Percentiles rank a stretch among this genome's conserved stretches.
phyloP scores from a whole-genome alignment of 1,139 yeast species.

The Hyphopichia burtonii region DNA sequence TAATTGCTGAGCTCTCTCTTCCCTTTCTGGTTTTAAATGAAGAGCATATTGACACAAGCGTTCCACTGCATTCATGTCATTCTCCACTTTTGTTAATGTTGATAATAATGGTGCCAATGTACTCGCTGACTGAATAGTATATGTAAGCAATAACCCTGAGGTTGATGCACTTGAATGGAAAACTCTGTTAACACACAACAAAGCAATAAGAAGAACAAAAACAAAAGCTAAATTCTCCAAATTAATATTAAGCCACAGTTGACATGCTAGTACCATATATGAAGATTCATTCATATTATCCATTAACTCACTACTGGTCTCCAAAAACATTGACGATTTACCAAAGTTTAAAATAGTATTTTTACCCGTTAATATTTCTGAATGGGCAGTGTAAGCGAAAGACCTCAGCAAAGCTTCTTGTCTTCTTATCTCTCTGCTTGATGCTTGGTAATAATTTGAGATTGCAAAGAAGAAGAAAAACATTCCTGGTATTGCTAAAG shows the following conservation, averaged over 20 bases:
- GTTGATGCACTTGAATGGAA: conserved; percentile 26
- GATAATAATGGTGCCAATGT: conserved; percentile 24
- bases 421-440: conserved; percentile 19
- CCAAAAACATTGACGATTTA: conserved; percentile 15
- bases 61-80: conserved; percentile 30
- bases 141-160: conserved; percentile 26
- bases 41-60: conserved; percentile 26
- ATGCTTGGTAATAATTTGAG: conserved; percentile 18
- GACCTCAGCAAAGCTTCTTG: conserved; percentile 20
- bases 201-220: conserved; percentile 20
- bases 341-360: conserved; percentile 25
- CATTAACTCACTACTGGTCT: conserved; percentile 17
- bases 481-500: conserved; percentile 18
- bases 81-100: conserved; percentile 27
- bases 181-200: conserved; percentile 24
- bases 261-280: conserved; percentile 23
- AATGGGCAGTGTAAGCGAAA: conserved; percentile 17
- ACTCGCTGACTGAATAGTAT: conserved; percentile 25
- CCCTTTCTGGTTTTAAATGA: conserved; percentile 55
- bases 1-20: too few relatives aligned
- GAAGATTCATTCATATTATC: conserved; percentile 28
- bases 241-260: conserved; percentile 27
- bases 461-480: conserved; percentile 12
- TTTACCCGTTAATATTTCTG: conserved; percentile 27
- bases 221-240: conserved; percentile 22